Evolutionary conservation across 2,329 filamentous ascomycete genomes (phyloP), one percentile per base, ranked within the genome.

Genomic region (Aspergillus sp.): DNA sequence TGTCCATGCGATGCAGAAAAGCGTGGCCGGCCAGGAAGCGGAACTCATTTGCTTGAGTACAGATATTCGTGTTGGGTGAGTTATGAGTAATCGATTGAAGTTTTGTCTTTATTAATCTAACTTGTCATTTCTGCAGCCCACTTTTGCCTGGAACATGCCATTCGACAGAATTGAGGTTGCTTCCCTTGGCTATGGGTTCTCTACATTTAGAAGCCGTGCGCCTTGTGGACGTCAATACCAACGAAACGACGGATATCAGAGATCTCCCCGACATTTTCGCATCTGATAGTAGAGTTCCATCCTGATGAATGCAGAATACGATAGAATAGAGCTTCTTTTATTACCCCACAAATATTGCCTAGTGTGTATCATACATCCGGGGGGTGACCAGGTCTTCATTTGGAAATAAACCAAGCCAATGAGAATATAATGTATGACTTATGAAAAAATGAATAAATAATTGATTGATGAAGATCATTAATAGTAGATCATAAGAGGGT

Each of bases 21-120:
- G 67, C 44, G 67, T 70, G 10, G 64, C 65, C 10, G 68, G 67
- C 4, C 73, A 78, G 40, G 68, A 74, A 42, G 72, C 72, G 4
- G 73, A 79, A 35, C 57, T 83, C 32, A 65, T 82, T 32, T 76
- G 74, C 50, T 58, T 82, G 45, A 81, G 74, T 37, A 75, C 78
- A 0, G 79, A 82, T 54, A 66, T 82, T 19, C 69, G 76, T 27
- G 69, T 82, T 41, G 79, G 78, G 77, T 79, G 59, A 62, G 75
- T 66, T 29, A 12, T 29, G 11, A 8, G 33, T 6, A 28, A n/a
- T 1, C 30, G 3, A 35, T 27, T 27, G 7, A 7, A 38, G 40
- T 34, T 37, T 27, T n/a, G 27, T 26, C 13, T 39, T 37, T 37
- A 32, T 30, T 12, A 11, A 28, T 38, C 40, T 35, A n/a, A 45